phyloP scores from a whole-genome alignment of 495 filamentous ascomycete genomes.

The Hypomontagnella monticulosa region DNA sequence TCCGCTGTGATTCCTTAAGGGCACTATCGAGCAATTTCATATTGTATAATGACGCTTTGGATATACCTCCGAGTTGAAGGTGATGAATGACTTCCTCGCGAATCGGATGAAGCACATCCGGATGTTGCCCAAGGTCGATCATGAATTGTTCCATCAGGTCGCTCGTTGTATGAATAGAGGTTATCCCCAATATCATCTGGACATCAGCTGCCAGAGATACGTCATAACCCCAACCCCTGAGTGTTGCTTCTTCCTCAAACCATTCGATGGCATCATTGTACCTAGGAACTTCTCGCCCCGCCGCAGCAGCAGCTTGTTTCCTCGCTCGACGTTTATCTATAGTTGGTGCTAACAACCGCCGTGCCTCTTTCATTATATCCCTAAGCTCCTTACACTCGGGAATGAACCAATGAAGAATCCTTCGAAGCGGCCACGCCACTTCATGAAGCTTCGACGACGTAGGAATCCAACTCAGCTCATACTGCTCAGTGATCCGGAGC shows the following conservation, averaged over 20 bases:
- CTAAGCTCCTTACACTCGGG: constrained; percentile 43
- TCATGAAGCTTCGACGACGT: constrained; percentile 45
- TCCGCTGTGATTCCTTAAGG: constrained; percentile 57
- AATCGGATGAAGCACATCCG: constrained; percentile 48
- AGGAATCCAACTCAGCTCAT: constrained; percentile 46
- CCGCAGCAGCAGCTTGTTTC: constrained; percentile 25
- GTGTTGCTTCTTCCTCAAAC: constrained; percentile 42
- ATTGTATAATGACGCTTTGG: constrained; percentile 61
- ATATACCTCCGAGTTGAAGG: constrained; percentile 50
- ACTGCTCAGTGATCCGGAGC: constrained; percentile 53
- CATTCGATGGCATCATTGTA: constrained; percentile 52
- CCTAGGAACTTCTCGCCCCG: constrained; percentile 19
- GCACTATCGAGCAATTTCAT: constrained; percentile 64
- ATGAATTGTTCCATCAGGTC: constrained; percentile 51
- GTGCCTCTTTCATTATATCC: constrained; percentile 34
- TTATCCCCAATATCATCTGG: constrained; percentile 44
- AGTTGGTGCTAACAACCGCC: constrained; percentile 39
- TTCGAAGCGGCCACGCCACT: constrained; percentile 47
- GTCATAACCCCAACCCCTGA: constrained; percentile 44
- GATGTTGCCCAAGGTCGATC: constrained; percentile 49
- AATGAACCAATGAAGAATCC: constrained; percentile 48
- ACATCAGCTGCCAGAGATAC: constrained; percentile 27
- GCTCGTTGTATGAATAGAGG: constrained; percentile 50
- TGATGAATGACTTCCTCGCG: constrained; percentile 51
- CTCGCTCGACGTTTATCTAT: constrained; percentile 41